A percentile compares a stretch with the other conserved stretches of the same genome.
Evolutionary conservation across 2,329 filamentous ascomycete species (phyloP).

Genomic region (Claviceps cyperi): DNA sequence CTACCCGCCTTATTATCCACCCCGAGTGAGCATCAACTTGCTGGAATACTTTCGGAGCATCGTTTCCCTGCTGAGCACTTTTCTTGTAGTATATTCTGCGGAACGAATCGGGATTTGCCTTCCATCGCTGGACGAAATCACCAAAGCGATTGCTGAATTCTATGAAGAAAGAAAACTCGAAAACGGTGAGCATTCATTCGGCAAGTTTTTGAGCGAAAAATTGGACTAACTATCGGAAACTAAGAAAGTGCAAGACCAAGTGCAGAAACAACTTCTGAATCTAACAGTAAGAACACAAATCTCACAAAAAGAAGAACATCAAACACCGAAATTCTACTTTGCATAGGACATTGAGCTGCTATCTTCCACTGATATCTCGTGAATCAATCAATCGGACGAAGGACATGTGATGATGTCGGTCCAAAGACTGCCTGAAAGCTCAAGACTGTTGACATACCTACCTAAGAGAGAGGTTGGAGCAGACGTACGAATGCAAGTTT

Average conservation of each 20-base stretch:
- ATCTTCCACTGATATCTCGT: too few relatives aligned
- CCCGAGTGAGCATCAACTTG: neutral
- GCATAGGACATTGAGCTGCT: too few relatives aligned
- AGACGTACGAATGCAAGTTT: too few relatives aligned
- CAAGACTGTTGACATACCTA: too few relatives aligned
- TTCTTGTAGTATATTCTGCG: neutral
- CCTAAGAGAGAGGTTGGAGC: too few relatives aligned
- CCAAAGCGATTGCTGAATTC: neutral
- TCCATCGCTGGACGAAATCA: neutral
- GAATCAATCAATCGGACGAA: too few relatives aligned
- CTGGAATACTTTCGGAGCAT: too few relatives aligned
- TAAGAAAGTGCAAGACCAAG: neutral
- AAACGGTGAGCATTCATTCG: neutral
- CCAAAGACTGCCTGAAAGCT: too few relatives aligned
- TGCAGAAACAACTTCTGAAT: too few relatives aligned
- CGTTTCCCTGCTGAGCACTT: too few relatives aligned
- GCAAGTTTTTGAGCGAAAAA: neutral
- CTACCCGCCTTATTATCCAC: neutral
- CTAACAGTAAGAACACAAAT: too few relatives aligned
- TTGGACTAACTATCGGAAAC: neutral
- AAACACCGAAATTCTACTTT: neutral
- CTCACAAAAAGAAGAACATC: neutral
- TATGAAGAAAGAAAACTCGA: neutral
- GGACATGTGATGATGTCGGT: too few relatives aligned
- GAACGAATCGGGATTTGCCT: neutral